Conservation (phyloP, 768 basidiomycete species). For the Macrolepiota albuminosa region DNA sequence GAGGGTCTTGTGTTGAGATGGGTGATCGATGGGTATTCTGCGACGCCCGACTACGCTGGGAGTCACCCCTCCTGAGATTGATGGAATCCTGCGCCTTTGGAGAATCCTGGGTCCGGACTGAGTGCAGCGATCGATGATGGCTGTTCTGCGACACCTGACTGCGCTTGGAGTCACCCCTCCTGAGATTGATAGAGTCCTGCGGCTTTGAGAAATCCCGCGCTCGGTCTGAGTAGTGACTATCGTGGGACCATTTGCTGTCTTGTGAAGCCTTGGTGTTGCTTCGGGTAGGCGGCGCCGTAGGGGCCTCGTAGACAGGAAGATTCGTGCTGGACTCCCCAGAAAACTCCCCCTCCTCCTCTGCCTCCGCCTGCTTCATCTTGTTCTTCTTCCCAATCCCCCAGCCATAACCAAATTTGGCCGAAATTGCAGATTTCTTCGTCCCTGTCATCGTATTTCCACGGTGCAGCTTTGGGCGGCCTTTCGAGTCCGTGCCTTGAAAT, state of each 20-base stretch:
- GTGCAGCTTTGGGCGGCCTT: constrained; percentile 36
- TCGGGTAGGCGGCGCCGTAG: constrained; percentile 30
- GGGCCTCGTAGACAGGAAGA: constrained; percentile 35
- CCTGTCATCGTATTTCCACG: constrained; percentile 54
- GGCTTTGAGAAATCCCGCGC: constrained; percentile 7
- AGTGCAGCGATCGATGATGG: constrained; percentile 10
- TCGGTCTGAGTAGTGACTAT: constrained; percentile 1
- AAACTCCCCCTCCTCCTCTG: constrained; percentile 23
- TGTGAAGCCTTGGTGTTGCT: constrained; percentile 35
- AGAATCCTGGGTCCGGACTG: constrained; percentile 6
- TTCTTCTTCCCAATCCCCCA: constrained; percentile 61
- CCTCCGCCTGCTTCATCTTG: constrained; percentile 35
- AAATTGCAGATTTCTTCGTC: constrained; percentile 45
- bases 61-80: constrained; percentile 18
- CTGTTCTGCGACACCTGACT: constrained; percentile 17
- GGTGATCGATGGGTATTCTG: constrained; percentile 13
- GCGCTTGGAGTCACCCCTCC: constrained; percentile 21
- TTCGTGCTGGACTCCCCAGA: constrained; percentile 25
- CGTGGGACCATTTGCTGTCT: constrained; percentile 23
- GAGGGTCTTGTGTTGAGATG: constrained; percentile 9
- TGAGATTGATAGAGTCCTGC: neutral
- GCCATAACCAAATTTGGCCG: constrained; percentile 63
- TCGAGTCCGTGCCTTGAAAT: constrained; percentile 26
- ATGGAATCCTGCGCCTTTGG: constrained; percentile 1
- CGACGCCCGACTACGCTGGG: constrained; percentile 21